Base-by-base conservation (phyloP, 2,329 filamentous ascomycete species). In the Clarireedia monteithiana region DNA sequence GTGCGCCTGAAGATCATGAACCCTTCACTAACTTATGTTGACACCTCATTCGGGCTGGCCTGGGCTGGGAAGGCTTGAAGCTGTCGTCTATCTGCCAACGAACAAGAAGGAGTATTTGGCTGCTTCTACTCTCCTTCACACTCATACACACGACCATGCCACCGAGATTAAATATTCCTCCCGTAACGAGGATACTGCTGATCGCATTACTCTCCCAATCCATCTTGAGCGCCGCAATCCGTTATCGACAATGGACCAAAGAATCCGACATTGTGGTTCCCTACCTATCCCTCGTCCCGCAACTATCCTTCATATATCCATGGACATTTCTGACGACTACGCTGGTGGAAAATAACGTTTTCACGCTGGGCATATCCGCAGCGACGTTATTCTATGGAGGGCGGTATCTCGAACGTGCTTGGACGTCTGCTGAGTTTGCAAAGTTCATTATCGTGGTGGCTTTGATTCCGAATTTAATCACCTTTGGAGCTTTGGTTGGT, bases 321-420 rank as follows among this genome's bases (percentile, higher is more conserved):
- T 99, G 94, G 94, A 95, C 91, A 1, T 87, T 96, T 62, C 66
- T 95, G 55, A 88, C 89, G 2, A 87, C 91, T 2, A 89, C 91
- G 0, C 80, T 96, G 56, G 90, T 96, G 49, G 94, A 99, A 75
- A 88, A 89, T 72, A 97, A 97, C 71, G 77, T 97, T 65, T 88
- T 96, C 67, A 95, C 90, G 10, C 78, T 96, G 45, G 74, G 82
- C 26, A 83, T 95, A 56, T 90, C 89, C 48, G 85, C 80, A 27
- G 75, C 85, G 45, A 91, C 91, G 1, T 74, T 97, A 53, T 95
- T 91, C 72, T 89, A 96, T 74, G 92, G 92, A 55, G 94, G 94
- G 9, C 84, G 91, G 65, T 99, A 99, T 71, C 82, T 99, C 23
- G 94, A 99, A 78, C 81, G 94, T 67, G 92, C 94, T 36, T 99